Evolutionary conservation across 108 stramenopile genomes (phyloP), one percentile per base, ranked within the genome.

Genomic region (Conticribra weissflogii): DNA sequence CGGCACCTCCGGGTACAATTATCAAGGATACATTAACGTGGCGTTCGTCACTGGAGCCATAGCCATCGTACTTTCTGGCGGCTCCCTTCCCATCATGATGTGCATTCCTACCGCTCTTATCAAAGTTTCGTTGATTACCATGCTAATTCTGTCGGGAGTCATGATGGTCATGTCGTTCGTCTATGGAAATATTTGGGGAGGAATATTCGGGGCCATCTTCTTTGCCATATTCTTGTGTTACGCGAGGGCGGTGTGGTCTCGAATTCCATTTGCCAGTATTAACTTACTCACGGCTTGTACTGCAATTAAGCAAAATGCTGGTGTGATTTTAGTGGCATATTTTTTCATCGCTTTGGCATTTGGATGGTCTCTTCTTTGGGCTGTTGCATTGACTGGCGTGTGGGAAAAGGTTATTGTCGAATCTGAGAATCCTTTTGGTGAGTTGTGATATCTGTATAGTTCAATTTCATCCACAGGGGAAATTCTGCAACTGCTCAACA

Each of bases 241-340:
- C 54, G 76, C 84, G 19, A 59, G 62, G 30, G 72, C 72, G 18
- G 78, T 85, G 7, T 79, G 84, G 78, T 55, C 52, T 15, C 72
- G 87, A 34, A 95, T 95, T 53, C 94, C 94, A 17, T 95, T 95
- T 85, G 91, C 89, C 2, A 68, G 87, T 29, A 83, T 86, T 27
- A 96, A 92, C 47, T 74, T 94, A 31, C 68, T 81, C 8, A 94
- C 93, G 0, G 87, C 88, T 25, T 71, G 79, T 53, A 90, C 88
- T 5, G 96, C 91, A n/a, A 81, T 96, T 52, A 79, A 74, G 50
- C 66, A 82, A 29, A 92, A 95, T 61, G 53, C 83, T 7, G 89
- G 90, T 0, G 79, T 92, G 7, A 64, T 74, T 9, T 22, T 83
- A 30, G 74, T 84, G 50, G 86, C 93, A 14, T 90, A 87, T 47